Evolutionary conservation across 2,329 filamentous ascomycete species (phyloP).

Genomic region (Fusarium poae): DNA sequence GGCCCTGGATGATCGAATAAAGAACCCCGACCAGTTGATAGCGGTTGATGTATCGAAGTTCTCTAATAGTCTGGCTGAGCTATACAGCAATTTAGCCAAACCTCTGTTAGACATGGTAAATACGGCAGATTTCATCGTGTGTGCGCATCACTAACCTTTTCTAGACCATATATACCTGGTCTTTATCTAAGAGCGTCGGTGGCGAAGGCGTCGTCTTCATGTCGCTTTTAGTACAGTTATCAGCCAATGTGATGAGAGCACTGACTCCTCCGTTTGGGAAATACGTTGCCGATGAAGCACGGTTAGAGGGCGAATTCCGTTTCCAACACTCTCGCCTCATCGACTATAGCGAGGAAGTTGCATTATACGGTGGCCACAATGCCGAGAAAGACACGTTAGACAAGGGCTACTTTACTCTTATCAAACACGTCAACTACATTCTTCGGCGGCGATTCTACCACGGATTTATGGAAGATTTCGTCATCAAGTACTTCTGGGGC

Average conservation of each 20-base stretch:
- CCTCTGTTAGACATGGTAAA: constrained; percentile 89
- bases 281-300: constrained; percentile 96
- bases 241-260: constrained; percentile 91
- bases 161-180: constrained; percentile 90
- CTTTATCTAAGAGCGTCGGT: constrained; percentile 92
- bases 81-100: constrained; percentile 97
- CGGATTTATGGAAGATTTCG: constrained; percentile 99
- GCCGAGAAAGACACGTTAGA: constrained; percentile 96
- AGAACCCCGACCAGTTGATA: constrained; percentile 97
- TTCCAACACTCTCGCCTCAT: constrained; percentile 96
- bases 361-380: constrained; percentile 90
- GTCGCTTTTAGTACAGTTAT: constrained; percentile 92
- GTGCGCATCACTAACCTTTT: constrained; percentile 43
- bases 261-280: constrained; percentile 96
- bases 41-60: constrained; percentile 97
- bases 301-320: constrained; percentile 94
- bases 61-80: constrained; percentile 91
- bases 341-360: constrained; percentile 95
- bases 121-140: not conserved
- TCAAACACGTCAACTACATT: constrained; percentile 99
- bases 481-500: constrained; percentile 99
- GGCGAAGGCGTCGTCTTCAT: constrained; percentile 96
- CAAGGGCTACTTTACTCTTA: constrained; percentile 98
- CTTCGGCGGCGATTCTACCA: constrained; percentile 92
- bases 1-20: constrained; percentile 95